A percentile compares a stretch with the other conserved stretches of the same genome.
These are phyloP conservation scores for Didymella exigua DNA, from an alignment of 2,329 filamentous ascomycete genomes.

Conservation along the genomic window DNA sequence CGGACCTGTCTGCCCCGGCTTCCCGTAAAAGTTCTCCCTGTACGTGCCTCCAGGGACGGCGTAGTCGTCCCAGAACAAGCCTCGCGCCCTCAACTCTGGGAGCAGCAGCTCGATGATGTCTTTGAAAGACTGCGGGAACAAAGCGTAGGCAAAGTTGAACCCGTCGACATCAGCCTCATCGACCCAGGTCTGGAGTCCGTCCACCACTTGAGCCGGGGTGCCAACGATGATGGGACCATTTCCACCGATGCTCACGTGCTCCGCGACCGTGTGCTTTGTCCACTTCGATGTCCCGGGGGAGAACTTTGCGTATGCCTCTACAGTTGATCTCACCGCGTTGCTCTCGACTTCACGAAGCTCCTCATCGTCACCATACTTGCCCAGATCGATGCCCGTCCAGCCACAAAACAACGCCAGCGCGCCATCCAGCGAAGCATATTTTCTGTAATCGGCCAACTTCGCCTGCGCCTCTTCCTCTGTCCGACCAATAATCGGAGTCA, in stretches of 20 bases:
- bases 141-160: slow-evolving; percentile 73
- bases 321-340: slow-evolving; percentile 64
- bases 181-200: slow-evolving; percentile 71
- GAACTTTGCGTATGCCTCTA: slow-evolving; percentile 62
- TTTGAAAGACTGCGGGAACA: slow-evolving; percentile 71
- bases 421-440: slow-evolving; percentile 68
- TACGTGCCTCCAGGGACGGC: slow-evolving; percentile 64
- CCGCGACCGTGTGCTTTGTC: slow-evolving; percentile 73
- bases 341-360: slow-evolving; percentile 67
- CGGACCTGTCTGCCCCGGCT: slow-evolving; percentile 57
- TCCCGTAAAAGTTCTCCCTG: slow-evolving; percentile 64
- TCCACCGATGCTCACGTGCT: slow-evolving; percentile 71
- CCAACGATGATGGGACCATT: slow-evolving; percentile 69
- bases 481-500: slow-evolving; percentile 67
- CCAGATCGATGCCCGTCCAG: slow-evolving; percentile 73
- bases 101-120: slow-evolving; percentile 70
- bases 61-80: slow-evolving; percentile 62
- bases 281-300: slow-evolving; percentile 68
- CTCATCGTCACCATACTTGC: slow-evolving; percentile 66
- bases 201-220: slow-evolving; percentile 67
- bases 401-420: slow-evolving; percentile 74
- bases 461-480: slow-evolving; percentile 70
- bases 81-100: slow-evolving; percentile 66
- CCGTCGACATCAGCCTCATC: slow-evolving; percentile 71
- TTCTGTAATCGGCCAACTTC: slow-evolving; percentile 66